Evolutionary conservation across 2,329 filamentous ascomycete genomes (phyloP).

Genomic region (Penicillium digitatum): DNA sequence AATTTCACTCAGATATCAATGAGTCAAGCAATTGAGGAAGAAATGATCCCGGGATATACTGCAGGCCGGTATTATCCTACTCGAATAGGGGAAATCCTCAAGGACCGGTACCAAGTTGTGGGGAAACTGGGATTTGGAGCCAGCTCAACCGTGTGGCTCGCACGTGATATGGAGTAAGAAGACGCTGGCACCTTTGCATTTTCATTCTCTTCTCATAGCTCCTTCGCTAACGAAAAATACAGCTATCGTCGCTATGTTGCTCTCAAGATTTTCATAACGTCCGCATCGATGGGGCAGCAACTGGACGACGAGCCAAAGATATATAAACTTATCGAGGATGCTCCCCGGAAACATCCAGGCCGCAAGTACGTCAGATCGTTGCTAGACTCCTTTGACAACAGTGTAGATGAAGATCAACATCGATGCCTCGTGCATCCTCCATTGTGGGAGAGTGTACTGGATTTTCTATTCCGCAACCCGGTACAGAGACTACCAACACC

Average conservation of each 20-base stretch:
- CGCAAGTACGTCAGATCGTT: constrained; percentile 28
- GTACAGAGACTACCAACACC: constrained; percentile 30
- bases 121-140: constrained; percentile 38
- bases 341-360: constrained; percentile 28
- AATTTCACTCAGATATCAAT: constrained; percentile 25
- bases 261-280: constrained; percentile 30
- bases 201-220: neutral
- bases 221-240: neutral
- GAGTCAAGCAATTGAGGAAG: constrained; percentile 31
- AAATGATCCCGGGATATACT: constrained; percentile 27
- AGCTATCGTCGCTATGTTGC: constrained; percentile 29
- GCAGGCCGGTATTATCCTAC: constrained; percentile 30
- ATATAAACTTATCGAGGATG: constrained; percentile 40
- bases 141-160: constrained; percentile 38
- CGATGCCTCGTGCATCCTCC: constrained; percentile 41
- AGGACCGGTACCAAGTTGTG: constrained; percentile 33
- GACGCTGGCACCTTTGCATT: neutral
- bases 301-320: constrained; percentile 42
- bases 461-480: constrained; percentile 43
- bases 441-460: constrained; percentile 43
- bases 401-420: constrained; percentile 30
- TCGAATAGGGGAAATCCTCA: constrained; percentile 30
- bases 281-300: constrained; percentile 28
- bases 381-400: constrained; percentile 29
- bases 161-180: constrained; percentile 33